These are phyloP conservation scores for Sordariomycetes sp. DNA, from an alignment of 2,329 filamentous ascomycete genomes.

Conservation along the genomic window DNA sequence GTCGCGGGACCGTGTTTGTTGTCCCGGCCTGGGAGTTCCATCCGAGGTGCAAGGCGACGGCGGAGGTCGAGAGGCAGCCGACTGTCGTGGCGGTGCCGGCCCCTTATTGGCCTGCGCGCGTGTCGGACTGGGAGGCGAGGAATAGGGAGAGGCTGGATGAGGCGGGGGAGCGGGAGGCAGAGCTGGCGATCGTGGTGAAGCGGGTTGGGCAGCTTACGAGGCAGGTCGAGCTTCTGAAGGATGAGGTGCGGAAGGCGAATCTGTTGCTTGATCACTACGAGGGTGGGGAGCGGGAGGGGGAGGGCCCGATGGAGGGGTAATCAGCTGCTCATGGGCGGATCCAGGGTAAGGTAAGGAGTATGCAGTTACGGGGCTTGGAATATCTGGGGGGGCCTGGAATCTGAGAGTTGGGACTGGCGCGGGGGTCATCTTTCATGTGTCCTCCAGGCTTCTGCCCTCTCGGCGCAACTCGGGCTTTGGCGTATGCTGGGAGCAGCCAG, in stretches of 20 bases:
- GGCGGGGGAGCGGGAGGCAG: slow-evolving; percentile 8
- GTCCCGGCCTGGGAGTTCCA: slow-evolving; percentile 35
- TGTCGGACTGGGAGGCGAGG: slow-evolving; percentile 16
- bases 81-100: slow-evolving; percentile 18
- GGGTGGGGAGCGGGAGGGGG: not conserved
- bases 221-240: slow-evolving; percentile 2
- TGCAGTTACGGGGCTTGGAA: not conserved
- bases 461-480: too few species aligned
- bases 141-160: slow-evolving; percentile 11
- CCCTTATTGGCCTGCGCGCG: slow-evolving; percentile 17
- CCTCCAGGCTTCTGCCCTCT: too few species aligned
- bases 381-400: not conserved
- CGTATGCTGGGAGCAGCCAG: too few species aligned
- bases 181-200: slow-evolving; percentile 9
- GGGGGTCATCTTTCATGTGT: too few species aligned
- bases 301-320: too few species aligned
- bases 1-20: slow-evolving; percentile 35
- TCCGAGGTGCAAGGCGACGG: slow-evolving; percentile 27
- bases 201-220: slow-evolving; percentile 16
- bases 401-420: too few species aligned
- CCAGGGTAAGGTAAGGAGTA: slow-evolving; percentile 6
- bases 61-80: slow-evolving; percentile 29
- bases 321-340: slow-evolving; percentile 5
- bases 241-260: not conserved
- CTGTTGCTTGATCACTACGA: slow-evolving; percentile 3